Conservation (phyloP, 495 filamentous ascomycete species). For the Aspergillus coremiiformis region DNA sequence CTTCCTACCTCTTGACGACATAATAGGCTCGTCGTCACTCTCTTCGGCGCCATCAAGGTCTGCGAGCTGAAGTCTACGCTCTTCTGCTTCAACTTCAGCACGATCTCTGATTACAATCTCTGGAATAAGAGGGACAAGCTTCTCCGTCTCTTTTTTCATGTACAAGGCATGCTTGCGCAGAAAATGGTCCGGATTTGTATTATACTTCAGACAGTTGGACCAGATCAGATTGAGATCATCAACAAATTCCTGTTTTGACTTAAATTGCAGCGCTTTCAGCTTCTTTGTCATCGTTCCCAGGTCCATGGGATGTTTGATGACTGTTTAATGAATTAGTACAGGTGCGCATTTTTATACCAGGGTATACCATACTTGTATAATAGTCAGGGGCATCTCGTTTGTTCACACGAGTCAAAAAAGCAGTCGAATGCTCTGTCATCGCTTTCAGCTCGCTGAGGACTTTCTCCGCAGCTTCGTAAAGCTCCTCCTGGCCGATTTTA, state of each 20-base stretch:
- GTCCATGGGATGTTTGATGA: constrained; percentile 98
- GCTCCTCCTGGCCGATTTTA: constrained; percentile 91
- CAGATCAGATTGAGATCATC: constrained; percentile 90
- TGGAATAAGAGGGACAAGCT: constrained; percentile 88
- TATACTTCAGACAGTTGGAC: constrained; percentile 93
- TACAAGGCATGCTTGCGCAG: constrained; percentile 88
- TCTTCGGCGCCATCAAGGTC: constrained; percentile 79
- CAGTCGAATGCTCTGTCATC: constrained; percentile 89
- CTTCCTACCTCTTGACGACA: constrained; percentile 90
- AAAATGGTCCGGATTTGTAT: constrained; percentile 78
- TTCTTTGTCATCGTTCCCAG: constrained; percentile 98
- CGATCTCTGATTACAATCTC: constrained; percentile 83
- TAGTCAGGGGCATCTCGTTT: constrained; percentile 97
- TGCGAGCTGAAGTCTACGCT: constrained; percentile 68
- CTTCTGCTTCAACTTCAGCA: constrained; percentile 94
- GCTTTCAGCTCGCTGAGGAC: constrained; percentile 94
- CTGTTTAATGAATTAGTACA: constrained; percentile 36
- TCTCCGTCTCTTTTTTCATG: constrained; percentile 95
- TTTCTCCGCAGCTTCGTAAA: constrained; percentile 94
- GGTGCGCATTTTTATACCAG: background rate
- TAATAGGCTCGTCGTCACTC: constrained; percentile 96
- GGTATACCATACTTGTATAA: constrained; percentile 57
- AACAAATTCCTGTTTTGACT: constrained; percentile 92
- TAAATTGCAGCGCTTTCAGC: constrained; percentile 77
- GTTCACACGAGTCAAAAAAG: constrained; percentile 87